Percentiles rank a stretch among this genome's conserved stretches.
Conservation (phyloP, 1,284 basidiomycete genomes). For the Ganoderma sinense region DNA sequence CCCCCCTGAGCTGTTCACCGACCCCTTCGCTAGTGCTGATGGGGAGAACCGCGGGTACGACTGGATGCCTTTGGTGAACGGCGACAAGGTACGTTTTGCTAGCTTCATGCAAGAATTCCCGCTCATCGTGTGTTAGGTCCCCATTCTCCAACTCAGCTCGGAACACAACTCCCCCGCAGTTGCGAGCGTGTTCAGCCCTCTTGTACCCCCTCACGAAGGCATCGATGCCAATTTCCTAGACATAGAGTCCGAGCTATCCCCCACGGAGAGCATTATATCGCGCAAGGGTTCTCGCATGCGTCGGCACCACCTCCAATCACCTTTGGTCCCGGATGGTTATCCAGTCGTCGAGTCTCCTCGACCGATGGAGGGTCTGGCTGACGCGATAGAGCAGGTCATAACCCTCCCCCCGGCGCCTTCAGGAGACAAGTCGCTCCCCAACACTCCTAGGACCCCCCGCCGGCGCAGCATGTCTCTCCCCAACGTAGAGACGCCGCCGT, state of each 20-base stretch:
- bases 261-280: constrained; percentile 17
- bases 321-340: not conserved
- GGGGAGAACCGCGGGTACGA: constrained; percentile 31
- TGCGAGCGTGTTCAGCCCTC: constrained; percentile 27
- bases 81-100: constrained; percentile 23
- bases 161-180: constrained; percentile 16
- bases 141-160: constrained; percentile 25
- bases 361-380: not conserved
- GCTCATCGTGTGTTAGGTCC: constrained; percentile 15
- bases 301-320: constrained; percentile 40
- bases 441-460: constrained; percentile 28
- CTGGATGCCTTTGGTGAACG: constrained; percentile 32
- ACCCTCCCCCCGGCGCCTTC: constrained; percentile 25
- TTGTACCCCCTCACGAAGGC: constrained; percentile 35
- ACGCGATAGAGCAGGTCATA: constrained; percentile 14
- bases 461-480: constrained; percentile 29
- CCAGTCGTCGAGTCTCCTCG: constrained; percentile 6
- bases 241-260: constrained; percentile 26
- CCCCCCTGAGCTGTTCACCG: constrained; percentile 20
- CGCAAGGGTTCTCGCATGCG: constrained; percentile 17
- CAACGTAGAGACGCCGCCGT: constrained; percentile 19
- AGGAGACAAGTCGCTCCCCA: constrained; percentile 21
- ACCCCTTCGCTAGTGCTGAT: constrained; percentile 24
- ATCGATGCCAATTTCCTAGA: constrained; percentile 28
- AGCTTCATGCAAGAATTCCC: no score